Conservation (phyloP, 331 rosid species). For the Erythrophleum ivorense region DNA sequence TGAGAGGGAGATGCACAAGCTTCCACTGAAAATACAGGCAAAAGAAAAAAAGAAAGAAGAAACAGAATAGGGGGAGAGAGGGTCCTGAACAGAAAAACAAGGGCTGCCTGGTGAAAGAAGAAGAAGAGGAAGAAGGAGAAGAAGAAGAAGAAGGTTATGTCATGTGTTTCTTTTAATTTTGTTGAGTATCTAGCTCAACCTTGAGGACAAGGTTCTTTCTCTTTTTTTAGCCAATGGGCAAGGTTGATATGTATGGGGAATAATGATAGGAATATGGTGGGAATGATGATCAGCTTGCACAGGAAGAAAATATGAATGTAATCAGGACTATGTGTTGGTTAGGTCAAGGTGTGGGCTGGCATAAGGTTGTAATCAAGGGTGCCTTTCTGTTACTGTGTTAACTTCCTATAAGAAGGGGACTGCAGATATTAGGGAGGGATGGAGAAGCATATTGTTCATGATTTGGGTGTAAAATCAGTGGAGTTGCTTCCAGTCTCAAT, state of each 20-base stretch:
- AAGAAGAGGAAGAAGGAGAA: too few relatives aligned
- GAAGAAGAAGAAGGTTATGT: background rate
- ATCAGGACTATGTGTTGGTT: background rate
- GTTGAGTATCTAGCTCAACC: background rate
- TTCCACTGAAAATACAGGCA: too few relatives aligned
- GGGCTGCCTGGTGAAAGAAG: background rate
- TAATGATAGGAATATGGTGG: background rate
- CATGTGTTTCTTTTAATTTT: background rate
- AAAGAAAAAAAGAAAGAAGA: too few relatives aligned
- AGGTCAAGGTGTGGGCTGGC: background rate
- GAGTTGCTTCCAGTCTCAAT: too few relatives aligned
- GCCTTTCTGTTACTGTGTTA: background rate
- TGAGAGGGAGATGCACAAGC: too few relatives aligned
- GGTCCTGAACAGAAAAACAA: background rate
- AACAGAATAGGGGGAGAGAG: background rate
- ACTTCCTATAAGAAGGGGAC: background rate
- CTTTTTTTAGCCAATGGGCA: background rate
- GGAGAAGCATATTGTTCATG: too few relatives aligned
- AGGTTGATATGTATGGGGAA: background rate
- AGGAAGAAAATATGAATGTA: background rate
- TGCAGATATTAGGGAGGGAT: too few relatives aligned
- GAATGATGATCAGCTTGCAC: background rate
- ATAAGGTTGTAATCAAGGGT: background rate
- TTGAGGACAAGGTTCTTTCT: background rate
- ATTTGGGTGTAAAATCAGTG: too few relatives aligned